Base-by-base conservation (phyloP, 208 protist genomes). In the Leishmania tarentolae region DNA sequence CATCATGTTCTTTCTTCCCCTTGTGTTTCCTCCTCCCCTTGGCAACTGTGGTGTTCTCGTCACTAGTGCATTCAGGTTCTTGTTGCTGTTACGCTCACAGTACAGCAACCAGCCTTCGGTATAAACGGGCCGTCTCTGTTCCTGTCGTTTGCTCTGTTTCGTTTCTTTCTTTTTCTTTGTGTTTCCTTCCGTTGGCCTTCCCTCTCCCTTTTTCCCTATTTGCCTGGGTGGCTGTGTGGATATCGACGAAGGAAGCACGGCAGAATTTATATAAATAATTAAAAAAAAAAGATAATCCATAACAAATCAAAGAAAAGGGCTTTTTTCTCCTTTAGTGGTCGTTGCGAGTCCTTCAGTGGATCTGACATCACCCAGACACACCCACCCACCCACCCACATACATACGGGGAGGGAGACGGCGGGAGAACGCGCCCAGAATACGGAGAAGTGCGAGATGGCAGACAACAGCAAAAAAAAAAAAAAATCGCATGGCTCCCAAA, bases 301-400 rank as follows among this genome's bases (percentile, higher is more conserved):
- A 44, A 75, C n/a, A 40, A 24, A 21, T 13, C 19, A 76, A 24
- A 13, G 46, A n/a, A 28, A 75, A 56, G 44, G 50, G 15, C 50
- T 6, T 72, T 72, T 72, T 53, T 46, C 44, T 74, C 8, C 42
- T 65, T 40, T 76, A 80, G 75, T 70, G 75, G 75, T 46, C n/a
- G 57, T 31, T 31, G 44, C 69, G 53, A 53, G 69, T 53, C 69
- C 69, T 73, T 73, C 50, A 24, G 69, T 73, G 69, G 69, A 73
- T 52, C 69, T 37, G 50, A 28, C 69, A 28, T 44, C 68, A 31
- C 47, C 13, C 44, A 28, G 5, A 46, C n/a, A 31, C 19, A 24
- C n/a, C 44, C 17, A 53, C 15, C 9, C 0, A 52, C 9, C 0
- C 47, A 17, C 47, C 2, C 47, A 52, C 47, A 2, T 15, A 5